Base-by-base conservation (phyloP, 2,329 filamentous ascomycete genomes). In the Exophiala lecanii-corni region DNA sequence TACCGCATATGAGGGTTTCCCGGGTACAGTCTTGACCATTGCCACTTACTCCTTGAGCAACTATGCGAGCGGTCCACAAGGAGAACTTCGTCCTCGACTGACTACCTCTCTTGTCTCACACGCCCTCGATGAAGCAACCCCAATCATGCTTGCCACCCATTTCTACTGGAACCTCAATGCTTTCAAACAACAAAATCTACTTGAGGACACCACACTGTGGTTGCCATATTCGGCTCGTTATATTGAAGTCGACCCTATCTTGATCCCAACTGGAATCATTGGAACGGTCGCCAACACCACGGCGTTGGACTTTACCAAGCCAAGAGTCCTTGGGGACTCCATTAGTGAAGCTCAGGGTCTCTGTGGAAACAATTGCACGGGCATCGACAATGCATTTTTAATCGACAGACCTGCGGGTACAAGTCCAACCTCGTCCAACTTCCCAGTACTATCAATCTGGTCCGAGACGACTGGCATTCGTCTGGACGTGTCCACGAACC, bases 301-400 rank as follows among this genome's bases (percentile, higher is more conserved):
- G 32, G 58, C 61, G 9, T 53, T 70, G 28, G 65, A 73, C 69
- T 95, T 89, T 82, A 86, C 80, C 37, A 65, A 74, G 18, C 84
- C 87, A 7, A 94, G 94, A 71, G 76, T 86, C 55, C 71, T 96
- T 36, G 88, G 89, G 19, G 71, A 79, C 25, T 81, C 86, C 54
- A 74, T 87, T 39, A 66, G 71, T 16, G 72, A 79, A 38, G 69
- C 89, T 2, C 52, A 73, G 6, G 80, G 79, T 31, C 86, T 91
- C 66, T 96, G 91, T 61, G 89, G 89, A 12, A 75, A 73, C 51
- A 79, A 79, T 63, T 97, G 91, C 71, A 84, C 78, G 0, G 91
- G 91, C 19, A 94, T 94, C 63, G 89, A 91, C 74, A 72, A 70
- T 46, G 70, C 69, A 50, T 74, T 67, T 57, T 60, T 74, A 36